A percentile compares a stretch with the other conserved stretches of the same genome.
Evolutionary conservation across 768 basidiomycete genomes (phyloP).

Genomic region (Trametes cinnabarina): DNA sequence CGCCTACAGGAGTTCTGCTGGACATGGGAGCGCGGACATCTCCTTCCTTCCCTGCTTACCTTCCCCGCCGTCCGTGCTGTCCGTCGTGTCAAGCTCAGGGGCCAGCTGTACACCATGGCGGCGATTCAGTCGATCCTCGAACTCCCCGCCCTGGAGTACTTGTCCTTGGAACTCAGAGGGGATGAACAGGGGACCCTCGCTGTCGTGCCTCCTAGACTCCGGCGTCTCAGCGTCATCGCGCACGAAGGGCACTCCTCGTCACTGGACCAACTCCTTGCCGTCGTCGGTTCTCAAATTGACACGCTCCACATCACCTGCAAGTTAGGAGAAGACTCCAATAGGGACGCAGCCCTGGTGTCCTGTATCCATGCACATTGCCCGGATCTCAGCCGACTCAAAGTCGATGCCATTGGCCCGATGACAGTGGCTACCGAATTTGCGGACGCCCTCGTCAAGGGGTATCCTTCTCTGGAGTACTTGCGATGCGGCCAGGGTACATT

Average conservation of each 20-base stretch:
- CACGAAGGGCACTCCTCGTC: neutral
- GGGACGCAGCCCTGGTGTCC: neutral
- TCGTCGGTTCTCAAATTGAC: neutral
- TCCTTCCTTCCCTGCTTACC: neutral
- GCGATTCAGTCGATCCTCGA: constrained; percentile 5
- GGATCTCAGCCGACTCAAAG: constrained; percentile 1
- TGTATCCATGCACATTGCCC: neutral
- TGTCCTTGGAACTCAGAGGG: constrained; percentile 8
- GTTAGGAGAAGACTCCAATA: constrained; percentile 1
- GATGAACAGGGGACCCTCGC: neutral
- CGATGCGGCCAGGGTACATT: neutral
- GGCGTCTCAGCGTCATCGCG: neutral
- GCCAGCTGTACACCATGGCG: neutral
- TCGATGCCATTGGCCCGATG: neutral
- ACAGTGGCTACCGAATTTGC: neutral
- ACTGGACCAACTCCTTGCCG: neutral
- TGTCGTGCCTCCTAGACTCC: neutral
- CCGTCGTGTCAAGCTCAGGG: constrained; percentile 1
- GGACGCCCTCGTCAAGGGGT: neutral
- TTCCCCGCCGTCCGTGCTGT: neutral
- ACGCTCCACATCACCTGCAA: neutral
- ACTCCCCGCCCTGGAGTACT: neutral
- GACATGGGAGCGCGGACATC: constrained; percentile 11
- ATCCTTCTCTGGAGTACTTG: neutral
- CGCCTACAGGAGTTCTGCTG: constrained; percentile 3